Base-by-base conservation (phyloP, 768 basidiomycete genomes). In the Russula lepida region DNA sequence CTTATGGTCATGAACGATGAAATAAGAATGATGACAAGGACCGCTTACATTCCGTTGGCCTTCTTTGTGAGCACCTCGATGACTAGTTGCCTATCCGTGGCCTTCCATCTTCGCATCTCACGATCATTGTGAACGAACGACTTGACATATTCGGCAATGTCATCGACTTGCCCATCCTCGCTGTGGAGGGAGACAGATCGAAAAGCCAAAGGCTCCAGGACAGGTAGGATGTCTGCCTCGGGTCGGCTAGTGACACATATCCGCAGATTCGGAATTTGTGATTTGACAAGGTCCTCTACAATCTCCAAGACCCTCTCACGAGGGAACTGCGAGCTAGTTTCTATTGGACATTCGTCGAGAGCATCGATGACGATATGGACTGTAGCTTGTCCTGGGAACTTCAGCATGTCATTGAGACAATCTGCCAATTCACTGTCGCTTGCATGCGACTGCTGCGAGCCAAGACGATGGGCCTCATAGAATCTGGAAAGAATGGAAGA, bases 181-280 rank as follows among this genome's bases (percentile, higher is more conserved):
- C 23, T 35, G 3, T 60, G 35, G 2, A 60, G 30, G 9, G 46
- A 49, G 32, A 60, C 4, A 1, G 44, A 47, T 39, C 21, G 35
- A 13, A 23, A 39, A 15, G 33, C 53, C 46, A 60, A 15, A 1
- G 44, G 46, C 4, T 30, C 17, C 1, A 60, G 53, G 52, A 30
- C 7, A 7, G 21, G 1, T 2, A 11, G 21, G 19, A 60, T 55
- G 53, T 60, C 59, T 7, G 6, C 15, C 46, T 60, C 53, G 1
- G 35, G 59, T 17, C 59, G 35, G n/a, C 53, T 48, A 2, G 59
- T 54, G n/a, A 60, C 17, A 12, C 59, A 60, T 23, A 60, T n/a
- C 21, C 52, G 52, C 27, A 60, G 4, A 30, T 60, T 23, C 3
- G 52, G 15, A 6, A 48, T 3, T 0, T 12, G 52, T 3, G 25